Evolutionary conservation across 768 basidiomycete genomes (phyloP), one percentile per base, ranked within the genome.

Genomic region (Xerocomus potaroensis): DNA sequence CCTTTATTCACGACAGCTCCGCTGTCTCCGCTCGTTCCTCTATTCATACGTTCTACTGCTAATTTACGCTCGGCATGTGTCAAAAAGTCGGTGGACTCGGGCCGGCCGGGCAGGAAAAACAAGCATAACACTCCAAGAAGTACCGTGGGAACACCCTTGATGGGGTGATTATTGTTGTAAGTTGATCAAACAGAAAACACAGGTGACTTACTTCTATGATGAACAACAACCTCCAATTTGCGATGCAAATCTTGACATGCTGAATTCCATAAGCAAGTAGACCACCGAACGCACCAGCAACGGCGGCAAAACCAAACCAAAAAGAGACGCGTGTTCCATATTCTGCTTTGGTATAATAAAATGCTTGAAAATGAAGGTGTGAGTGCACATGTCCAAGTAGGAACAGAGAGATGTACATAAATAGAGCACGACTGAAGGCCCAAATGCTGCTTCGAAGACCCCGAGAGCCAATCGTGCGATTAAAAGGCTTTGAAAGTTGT

Each of bases 81-180:
- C 41, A 68, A 50, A 44, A 69, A 68, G 14, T 40, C n/a, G 6
- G 66, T 65, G 16, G 66, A 68, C 37, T 68, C 66, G 0, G 64
- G 66, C 29, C 68, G 50, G 3, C 50, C 63, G 23, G 67, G 67
- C 11, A 69, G 47, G n/a, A 60, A 10, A 45, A 65, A 59, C 38
- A 65, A 33, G 33, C 68, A 64, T 5, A 65, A 0, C 2, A 54
- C 22, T 15, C 67, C 68, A 18, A 58, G 26, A 16, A 64, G 52
- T 11, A 67, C 27, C 3, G 68, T 68, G 1, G 88, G 87, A 16
- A 78, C 55, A 24, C 88, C 87, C 84, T 84, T n/a, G n/a, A n/a
- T n/a, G n/a, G n/a, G n/a, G n/a, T n/a, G n/a, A n/a, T n/a, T n/a
- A n/a, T n/a, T n/a, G n/a, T n/a, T n/a, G n/a, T n/a, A n/a, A n/a